A percentile compares a stretch with the other conserved stretches of the same genome.
Conservation (phyloP, 1,139 yeast species). For the Pneumocystis carinii region DNA sequence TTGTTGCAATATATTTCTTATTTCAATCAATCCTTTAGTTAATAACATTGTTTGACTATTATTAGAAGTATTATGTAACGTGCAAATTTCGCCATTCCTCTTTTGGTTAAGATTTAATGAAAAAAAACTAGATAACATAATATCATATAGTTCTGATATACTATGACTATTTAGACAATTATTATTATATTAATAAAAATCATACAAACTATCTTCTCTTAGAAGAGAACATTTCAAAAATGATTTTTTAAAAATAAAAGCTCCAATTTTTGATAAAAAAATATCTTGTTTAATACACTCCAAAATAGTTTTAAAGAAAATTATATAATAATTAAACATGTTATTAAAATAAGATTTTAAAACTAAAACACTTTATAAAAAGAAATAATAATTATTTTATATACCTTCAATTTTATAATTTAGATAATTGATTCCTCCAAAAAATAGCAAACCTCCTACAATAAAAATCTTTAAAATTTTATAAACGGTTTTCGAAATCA, state of each 20-base stretch:
- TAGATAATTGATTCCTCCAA: slow-evolving; percentile 7
- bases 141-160: slow-evolving; percentile 1
- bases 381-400: background rate
- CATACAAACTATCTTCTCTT: slow-evolving; percentile 21
- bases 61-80: slow-evolving; percentile 9
- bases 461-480: slow-evolving; percentile 9
- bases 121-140: background rate
- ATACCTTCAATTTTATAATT: slow-evolving; percentile 3
- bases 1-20: slow-evolving; percentile 59
- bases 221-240: slow-evolving; percentile 22
- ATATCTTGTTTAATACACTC: background rate
- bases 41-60: slow-evolving; percentile 51
- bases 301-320: background rate
- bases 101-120: background rate
- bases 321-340: background rate
- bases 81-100: slow-evolving; percentile 9
- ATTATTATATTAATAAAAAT: slow-evolving; percentile 22
- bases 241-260: slow-evolving; percentile 12
- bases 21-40: slow-evolving; percentile 93
- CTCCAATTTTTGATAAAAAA: background rate
- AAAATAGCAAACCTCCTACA: slow-evolving; percentile 8
- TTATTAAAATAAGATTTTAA: slow-evolving; percentile 1
- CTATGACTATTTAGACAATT: slow-evolving; percentile 19
- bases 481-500: slow-evolving; percentile 5
- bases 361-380: background rate